Evolutionary conservation across 306 rosid species (phyloP).

Genomic region (Datisca glomerata): DNA sequence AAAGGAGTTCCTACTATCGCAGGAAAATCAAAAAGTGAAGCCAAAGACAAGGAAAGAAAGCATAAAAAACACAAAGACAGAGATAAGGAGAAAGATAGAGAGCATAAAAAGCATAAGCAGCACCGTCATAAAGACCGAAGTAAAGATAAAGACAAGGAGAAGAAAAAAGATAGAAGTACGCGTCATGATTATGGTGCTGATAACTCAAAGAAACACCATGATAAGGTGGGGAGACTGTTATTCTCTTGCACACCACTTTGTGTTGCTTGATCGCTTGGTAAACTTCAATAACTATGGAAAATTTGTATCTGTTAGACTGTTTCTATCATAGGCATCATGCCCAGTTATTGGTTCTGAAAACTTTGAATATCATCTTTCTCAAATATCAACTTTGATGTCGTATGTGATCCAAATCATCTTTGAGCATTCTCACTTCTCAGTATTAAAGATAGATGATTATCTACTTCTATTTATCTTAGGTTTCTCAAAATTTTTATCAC

Average conservation of each 20-base stretch:
- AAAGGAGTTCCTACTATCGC: conserved; percentile 76
- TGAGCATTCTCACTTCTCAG: no score
- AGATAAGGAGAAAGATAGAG: conserved; percentile 84
- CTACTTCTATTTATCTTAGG: background rate
- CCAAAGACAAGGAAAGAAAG: conserved; percentile 89
- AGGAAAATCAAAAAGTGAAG: conserved; percentile 67
- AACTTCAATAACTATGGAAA: no score
- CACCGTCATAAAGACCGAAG: conserved; percentile 78
- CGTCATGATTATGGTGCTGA: conserved; percentile 72
- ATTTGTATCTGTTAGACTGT: no score
- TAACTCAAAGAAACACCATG: conserved; percentile 72
- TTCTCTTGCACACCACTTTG: no score
- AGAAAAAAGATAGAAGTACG: conserved; percentile 67
- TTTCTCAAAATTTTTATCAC: no score
- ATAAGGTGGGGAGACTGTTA: conserved; percentile 44
- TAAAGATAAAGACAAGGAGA: conserved; percentile 88
- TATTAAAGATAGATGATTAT: background rate
- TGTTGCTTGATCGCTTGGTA: no score
- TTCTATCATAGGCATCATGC: no score
- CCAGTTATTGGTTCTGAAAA: no score
- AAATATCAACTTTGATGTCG: no score
- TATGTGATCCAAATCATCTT: no score
- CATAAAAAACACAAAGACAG: conserved; percentile 79
- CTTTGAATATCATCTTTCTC: no score
- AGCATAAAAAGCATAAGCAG: conserved; percentile 76